phyloP scores from a whole-genome alignment of 1,284 basidiomycete species.

The Ceratobasidium sp. region DNA sequence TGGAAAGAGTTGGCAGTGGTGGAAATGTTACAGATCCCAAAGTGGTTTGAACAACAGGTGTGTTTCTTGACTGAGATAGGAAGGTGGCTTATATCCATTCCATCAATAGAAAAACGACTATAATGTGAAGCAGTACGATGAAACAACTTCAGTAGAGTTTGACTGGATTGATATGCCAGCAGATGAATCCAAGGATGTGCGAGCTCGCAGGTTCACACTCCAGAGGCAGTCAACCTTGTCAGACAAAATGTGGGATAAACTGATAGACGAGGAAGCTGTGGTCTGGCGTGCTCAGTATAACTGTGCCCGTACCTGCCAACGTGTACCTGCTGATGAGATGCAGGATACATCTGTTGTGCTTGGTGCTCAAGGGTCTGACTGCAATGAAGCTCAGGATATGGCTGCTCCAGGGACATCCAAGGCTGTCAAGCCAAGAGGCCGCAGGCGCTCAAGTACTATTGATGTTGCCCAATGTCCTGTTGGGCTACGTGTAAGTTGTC shows the following conservation, averaged over 20 bases:
- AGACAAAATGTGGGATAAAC: neutral
- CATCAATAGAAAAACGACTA: constrained; percentile 13
- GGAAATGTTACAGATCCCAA: neutral
- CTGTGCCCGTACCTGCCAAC: constrained; percentile 7
- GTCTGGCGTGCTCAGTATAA: constrained; percentile 2
- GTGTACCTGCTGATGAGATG: neutral
- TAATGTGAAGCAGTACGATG: constrained; percentile 3
- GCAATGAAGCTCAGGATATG: no score
- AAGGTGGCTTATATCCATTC: no score
- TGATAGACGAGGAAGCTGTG: neutral
- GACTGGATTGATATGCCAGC: constrained; percentile 6
- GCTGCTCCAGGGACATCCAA: no score
- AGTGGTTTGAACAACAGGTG: neutral
- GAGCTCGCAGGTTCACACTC: neutral
- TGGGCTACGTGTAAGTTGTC: no score
- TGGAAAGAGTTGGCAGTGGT: no score
- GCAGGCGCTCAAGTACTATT: no score
- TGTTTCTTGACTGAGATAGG: neutral
- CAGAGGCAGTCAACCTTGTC: neutral
- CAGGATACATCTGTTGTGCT: no score
- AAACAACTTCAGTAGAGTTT: neutral
- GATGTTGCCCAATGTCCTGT: no score
- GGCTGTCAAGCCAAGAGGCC: no score
- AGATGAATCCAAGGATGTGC: constrained; percentile 11
- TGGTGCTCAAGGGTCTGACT: no score